Conservation (phyloP, 2,329 filamentous ascomycete species). For the Fusarium circinatum region DNA sequence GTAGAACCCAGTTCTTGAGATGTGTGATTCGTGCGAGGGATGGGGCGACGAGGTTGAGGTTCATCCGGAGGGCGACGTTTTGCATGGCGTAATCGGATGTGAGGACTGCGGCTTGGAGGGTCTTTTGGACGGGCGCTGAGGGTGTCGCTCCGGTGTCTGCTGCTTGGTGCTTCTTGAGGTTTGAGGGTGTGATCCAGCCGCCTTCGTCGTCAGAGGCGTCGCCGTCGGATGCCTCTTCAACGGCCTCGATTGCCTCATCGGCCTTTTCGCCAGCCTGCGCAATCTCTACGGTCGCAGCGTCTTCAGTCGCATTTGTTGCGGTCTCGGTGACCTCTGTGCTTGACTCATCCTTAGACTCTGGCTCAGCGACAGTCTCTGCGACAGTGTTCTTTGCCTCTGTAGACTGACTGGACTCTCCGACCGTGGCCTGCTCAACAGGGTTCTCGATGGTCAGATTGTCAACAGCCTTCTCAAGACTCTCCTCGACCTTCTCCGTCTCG, state of each 20-base stretch:
- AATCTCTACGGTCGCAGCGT: not conserved
- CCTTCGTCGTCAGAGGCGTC: constrained; percentile 67
- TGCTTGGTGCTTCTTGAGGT: constrained; percentile 85
- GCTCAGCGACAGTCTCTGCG: not conserved
- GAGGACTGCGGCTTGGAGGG: constrained; percentile 88
- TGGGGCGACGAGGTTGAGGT: constrained; percentile 87
- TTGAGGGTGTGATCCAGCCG: constrained; percentile 94
- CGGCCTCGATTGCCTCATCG: constrained; percentile 32
- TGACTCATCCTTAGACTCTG: not conserved
- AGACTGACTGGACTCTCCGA: constrained; percentile 8
- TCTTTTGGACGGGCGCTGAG: constrained; percentile 64
- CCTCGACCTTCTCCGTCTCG: not conserved
- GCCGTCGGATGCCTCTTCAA: constrained; percentile 57
- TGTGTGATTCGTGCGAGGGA: constrained; percentile 82
- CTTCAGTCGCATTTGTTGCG: not conserved
- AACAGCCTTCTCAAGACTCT: constrained; percentile 15
- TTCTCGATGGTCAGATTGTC: constrained; percentile 30
- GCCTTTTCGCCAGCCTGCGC: constrained; percentile 5
- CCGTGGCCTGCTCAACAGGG: constrained; percentile 7
- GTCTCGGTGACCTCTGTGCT: no score
- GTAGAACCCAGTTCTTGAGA: constrained; percentile 87
- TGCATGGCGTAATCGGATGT: constrained; percentile 98
- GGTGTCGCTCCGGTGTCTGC: constrained; percentile 65
- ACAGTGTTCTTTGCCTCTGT: not conserved
- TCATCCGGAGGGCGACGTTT: constrained; percentile 94